Percentiles rank a stretch among this genome's conserved stretches.
phyloP scores from a whole-genome alignment of 306 rosid species.

The peach (Prunus persica) region DNA sequence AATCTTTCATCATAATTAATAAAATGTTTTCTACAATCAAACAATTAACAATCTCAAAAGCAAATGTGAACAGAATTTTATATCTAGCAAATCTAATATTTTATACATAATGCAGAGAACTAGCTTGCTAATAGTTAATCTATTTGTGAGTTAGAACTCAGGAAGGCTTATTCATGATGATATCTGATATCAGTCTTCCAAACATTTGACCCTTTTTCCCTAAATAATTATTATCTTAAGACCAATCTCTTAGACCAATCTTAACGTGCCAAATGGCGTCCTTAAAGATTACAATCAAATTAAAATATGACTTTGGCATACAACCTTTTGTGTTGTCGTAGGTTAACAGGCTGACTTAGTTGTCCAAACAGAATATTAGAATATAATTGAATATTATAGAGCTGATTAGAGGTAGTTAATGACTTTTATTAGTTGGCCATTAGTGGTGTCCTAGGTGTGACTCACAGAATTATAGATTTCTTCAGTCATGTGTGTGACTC shows the following conservation, averaged over 20 bases:
- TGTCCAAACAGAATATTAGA: too few species aligned
- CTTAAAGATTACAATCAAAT: neutral
- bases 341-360: too few species aligned
- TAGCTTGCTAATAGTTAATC: too few species aligned
- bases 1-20: neutral
- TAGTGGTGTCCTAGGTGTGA: neutral
- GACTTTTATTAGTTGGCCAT: neutral
- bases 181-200: too few species aligned
- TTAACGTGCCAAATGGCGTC: neutral
- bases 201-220: too few species aligned
- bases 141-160: too few species aligned
- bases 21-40: neutral
- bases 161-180: too few species aligned
- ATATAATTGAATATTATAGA: too few species aligned
- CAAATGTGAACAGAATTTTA: neutral
- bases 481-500: neutral
- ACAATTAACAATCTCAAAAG: neutral
- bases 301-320: too few species aligned
- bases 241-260: neutral
- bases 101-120: too few species aligned
- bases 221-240: too few species aligned
- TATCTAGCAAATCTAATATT: neutral
- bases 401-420: too few species aligned
- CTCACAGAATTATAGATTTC: neutral
- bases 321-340: neutral